Base-by-base conservation (phyloP, 805 yeast species). In the Yarrowia keelungensis region DNA sequence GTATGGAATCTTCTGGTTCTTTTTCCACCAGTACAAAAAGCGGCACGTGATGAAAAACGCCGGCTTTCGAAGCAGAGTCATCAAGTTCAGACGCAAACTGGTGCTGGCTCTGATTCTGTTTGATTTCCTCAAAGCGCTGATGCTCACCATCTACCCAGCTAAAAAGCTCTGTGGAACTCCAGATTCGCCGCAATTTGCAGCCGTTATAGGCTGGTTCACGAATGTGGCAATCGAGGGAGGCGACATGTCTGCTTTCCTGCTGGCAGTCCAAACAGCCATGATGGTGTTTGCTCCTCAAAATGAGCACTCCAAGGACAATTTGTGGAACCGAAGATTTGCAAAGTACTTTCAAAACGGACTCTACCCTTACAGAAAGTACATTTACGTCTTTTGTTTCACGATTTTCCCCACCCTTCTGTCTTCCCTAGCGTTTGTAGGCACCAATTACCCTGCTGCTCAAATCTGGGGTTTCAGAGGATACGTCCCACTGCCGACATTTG, bases 151-250 rank as follows among this genome's bases (percentile, higher is more conserved):
- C 85, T 32, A 75, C 82, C 8, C 80, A 79, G 47, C 73, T 76
- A 32, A 71, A 78, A 10, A 78, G 86, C 8, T 86, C 85, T 75
- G 83, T 81, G 68, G 81, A 81, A 72, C 78, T 80, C 47, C 77
- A 32, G 68, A 65, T 35, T 51, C 59, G 19, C 68, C 61, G 10
- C 51, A 41, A 15, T 65, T 65, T 41, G 76, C 39, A 86, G 89
- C 74, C 85, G 88, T 73, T 86, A 87, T 74, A 85, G 86, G 5
- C 83, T 89, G 43, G 97, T 92, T 90, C 81, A 87, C 91, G 77
- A 89, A 97, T 0, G 90, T 93, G 3, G 82, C 87, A 47, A 89
- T 90, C 14, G 96, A 91, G 77, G 97, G 97, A 22, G 92, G 93
- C 1, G 98, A 92, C 77, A 75, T 91, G 43, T 92, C 95, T 16